Percentiles rank a stretch among this genome's conserved stretches.
Evolutionary conservation across 2,329 filamentous ascomycete species (phyloP).

Genomic region (Leptosphaerulina australis): DNA sequence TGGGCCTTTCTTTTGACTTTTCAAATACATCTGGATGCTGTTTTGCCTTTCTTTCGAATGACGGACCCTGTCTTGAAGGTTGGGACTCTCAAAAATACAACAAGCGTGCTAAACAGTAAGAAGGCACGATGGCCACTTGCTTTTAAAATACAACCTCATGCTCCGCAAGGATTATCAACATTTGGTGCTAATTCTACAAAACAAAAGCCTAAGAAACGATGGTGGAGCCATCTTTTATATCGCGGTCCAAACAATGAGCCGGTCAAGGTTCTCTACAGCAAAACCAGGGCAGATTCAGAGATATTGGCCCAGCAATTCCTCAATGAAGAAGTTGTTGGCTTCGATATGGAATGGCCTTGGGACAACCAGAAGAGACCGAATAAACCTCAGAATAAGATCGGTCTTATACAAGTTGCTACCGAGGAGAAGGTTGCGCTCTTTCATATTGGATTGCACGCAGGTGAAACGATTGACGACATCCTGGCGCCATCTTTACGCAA

Average conservation of each 20-base stretch:
- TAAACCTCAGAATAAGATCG: constrained; percentile 71
- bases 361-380: constrained; percentile 55
- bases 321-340: constrained; percentile 74
- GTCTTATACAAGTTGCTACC: constrained; percentile 81
- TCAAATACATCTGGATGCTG: not conserved
- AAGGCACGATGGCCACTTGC: constrained; percentile 29
- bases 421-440: constrained; percentile 79
- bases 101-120: not conserved
- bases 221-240: constrained; percentile 74
- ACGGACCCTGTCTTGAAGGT: not conserved
- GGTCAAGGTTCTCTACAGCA: constrained; percentile 80
- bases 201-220: constrained; percentile 39
- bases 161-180: constrained; percentile 16
- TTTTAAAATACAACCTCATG: constrained; percentile 24
- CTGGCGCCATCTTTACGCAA: constrained; percentile 72
- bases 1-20: not conserved
- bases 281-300: constrained; percentile 69
- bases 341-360: constrained; percentile 84
- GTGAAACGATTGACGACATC: constrained; percentile 57
- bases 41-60: not conserved
- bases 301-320: constrained; percentile 69
- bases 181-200: constrained; percentile 13
- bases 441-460: constrained; percentile 69
- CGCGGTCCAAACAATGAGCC: constrained; percentile 59
- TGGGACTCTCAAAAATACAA: not conserved